Percentiles rank a stretch among this genome's conserved stretches.
Evolutionary conservation across 768 basidiomycete genomes (phyloP).

Genomic region (Lyophyllum shimeji): DNA sequence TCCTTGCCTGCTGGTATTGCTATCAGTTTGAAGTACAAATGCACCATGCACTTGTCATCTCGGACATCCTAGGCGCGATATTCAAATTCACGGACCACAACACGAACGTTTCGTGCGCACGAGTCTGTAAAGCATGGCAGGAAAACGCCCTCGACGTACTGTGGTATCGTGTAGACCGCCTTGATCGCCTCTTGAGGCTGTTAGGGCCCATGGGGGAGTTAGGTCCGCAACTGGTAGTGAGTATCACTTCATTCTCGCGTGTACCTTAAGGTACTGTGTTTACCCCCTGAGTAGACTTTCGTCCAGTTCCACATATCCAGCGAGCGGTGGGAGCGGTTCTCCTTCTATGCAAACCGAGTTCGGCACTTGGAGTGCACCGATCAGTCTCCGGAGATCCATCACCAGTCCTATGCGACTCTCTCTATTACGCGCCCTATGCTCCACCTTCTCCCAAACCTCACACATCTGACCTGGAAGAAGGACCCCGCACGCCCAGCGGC

Average conservation of each 20-base stretch:
- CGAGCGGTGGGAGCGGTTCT: constrained; percentile 19
- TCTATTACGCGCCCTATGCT: constrained; percentile 11
- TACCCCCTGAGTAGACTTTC: neutral
- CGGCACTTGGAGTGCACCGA: constrained; percentile 21
- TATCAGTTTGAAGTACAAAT: neutral
- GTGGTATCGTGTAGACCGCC: constrained; percentile 21
- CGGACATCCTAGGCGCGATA: constrained; percentile 18
- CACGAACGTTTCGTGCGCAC: constrained; percentile 13
- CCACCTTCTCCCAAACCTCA: constrained; percentile 16
- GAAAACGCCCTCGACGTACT: constrained; percentile 19
- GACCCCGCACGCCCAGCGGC: constrained; percentile 6
- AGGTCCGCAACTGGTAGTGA: constrained; percentile 1
- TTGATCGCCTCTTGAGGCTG: constrained; percentile 18
- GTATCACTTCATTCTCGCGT: neutral
- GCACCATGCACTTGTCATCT: constrained; percentile 18
- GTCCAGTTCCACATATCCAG: constrained; percentile 17
- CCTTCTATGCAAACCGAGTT: constrained; percentile 21
- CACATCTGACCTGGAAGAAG: constrained; percentile 15
- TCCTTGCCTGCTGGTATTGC: neutral
- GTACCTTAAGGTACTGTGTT: neutral
- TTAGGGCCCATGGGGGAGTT: constrained; percentile 14
- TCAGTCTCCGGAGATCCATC: constrained; percentile 1
- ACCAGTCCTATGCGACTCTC: constrained; percentile 8
- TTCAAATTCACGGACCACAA: constrained; percentile 14
- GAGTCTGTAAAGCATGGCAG: constrained; percentile 20